A percentile compares a stretch with the other conserved stretches of the same genome.
These are phyloP conservation scores for Aspergillus bertholletiae DNA, from an alignment of 495 filamentous ascomycete genomes.

Conservation along the genomic window DNA sequence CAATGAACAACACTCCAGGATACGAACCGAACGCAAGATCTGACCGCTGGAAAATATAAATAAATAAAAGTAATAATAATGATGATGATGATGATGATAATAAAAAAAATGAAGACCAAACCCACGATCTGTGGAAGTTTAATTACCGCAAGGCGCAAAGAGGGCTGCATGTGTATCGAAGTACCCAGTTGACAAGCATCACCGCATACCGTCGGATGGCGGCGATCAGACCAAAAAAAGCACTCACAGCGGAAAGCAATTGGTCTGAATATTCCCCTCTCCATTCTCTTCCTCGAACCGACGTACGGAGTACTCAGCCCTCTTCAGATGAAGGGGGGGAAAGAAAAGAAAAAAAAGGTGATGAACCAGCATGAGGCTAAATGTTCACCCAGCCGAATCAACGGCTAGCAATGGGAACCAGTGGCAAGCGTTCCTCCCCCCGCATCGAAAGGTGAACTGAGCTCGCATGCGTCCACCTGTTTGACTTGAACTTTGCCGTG, in stretches of 20 bases:
- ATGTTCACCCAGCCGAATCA: neutral
- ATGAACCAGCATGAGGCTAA: neutral
- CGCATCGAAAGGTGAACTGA: constrained; percentile 7
- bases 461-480: neutral
- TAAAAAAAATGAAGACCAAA: too few relatives aligned
- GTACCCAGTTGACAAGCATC: neutral
- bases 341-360: too few relatives aligned
- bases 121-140: neutral
- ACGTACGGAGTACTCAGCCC: neutral
- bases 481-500: neutral
- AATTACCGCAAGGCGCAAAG: neutral
- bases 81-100: too few relatives aligned
- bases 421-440: constrained; percentile 31
- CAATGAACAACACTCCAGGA: too few relatives aligned
- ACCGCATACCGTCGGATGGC: neutral
- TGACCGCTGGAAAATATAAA: too few relatives aligned
- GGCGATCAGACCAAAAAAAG: neutral
- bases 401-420: constrained; percentile 16
- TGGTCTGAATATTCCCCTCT: neutral
- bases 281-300: neutral
- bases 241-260: neutral
- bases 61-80: too few relatives aligned
- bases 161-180: neutral
- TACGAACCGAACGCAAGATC: too few relatives aligned
- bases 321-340: too few relatives aligned